Base-by-base conservation (phyloP, 768 basidiomycete species). In the Gyrodon lividus region DNA sequence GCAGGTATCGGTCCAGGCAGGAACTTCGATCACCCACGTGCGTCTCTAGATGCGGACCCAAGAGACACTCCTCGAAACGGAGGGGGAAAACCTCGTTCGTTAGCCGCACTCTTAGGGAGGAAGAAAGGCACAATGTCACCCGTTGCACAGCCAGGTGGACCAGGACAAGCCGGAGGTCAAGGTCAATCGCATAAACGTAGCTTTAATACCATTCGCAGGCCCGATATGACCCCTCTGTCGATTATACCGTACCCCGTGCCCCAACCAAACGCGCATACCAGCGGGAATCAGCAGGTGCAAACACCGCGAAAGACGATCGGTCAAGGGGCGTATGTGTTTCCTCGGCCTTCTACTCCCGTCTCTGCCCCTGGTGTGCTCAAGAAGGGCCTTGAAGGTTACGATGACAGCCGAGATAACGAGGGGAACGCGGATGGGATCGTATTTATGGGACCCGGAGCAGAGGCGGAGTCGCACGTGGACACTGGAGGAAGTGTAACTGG, bases 141-240 rank as follows among this genome's bases (percentile, higher is more conserved):
- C 13, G 16, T 43, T 2, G 22, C 33, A 2, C n/a, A 31, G 6
- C 54, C 41, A 37, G 14, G 16, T 24, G 46, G 40, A 20, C 23
- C 22, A 28, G 52, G 33, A 12, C 44, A 45, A 6, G 43, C 26
- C 9, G 54, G 43, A 35, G 57, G 46, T 12, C 16, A 53, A 26
- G 44, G 46, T 22, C 54, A 52, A 46, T 20, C 42, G 19, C 48
- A 28, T 6, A 54, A 55, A 49, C 64, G 58, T 2, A 66, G 55
- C 46, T 66, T 66, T 2, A 62, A 66, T 0, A 60, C 65, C 3
- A 50, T 66, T 39, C 31, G 50, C 7, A 54, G 63, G 28, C 65
- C 65, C 0, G 52, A 54, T 43, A 47, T 62, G 43, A 39, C 43
- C 8, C 62, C 62, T 2, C 53, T 67, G 19, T 63, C 64, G 30